A percentile compares a stretch with the other conserved stretches of the same genome.
phyloP scores from a whole-genome alignment of 2,329 filamentous ascomycete species.

The Fusarium transvaalense region DNA sequence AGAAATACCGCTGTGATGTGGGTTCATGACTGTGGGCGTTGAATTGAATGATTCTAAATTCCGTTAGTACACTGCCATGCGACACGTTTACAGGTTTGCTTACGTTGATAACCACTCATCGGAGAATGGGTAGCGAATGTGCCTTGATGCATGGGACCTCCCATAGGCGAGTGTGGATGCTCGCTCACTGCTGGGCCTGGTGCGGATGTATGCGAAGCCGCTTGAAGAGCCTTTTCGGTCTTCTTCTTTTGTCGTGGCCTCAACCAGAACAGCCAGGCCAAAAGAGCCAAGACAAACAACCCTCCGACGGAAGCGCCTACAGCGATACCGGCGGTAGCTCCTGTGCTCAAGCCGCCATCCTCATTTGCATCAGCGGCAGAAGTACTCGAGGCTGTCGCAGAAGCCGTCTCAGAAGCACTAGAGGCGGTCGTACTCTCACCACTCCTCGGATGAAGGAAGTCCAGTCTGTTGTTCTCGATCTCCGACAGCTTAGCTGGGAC shows the following conservation, averaged over 20 bases:
- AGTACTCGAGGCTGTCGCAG: constrained; percentile 16
- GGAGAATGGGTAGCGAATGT: constrained; percentile 33
- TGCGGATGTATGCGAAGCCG: constrained; percentile 8
- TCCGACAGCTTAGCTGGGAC: constrained; percentile 31
- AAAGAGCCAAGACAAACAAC: constrained; percentile 25
- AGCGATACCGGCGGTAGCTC: constrained; percentile 42
- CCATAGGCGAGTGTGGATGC: constrained; percentile 28
- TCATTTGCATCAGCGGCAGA: constrained; percentile 3
- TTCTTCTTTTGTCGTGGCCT: constrained; percentile 40
- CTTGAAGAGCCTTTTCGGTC: background rate
- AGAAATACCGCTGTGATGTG: constrained; percentile 35
- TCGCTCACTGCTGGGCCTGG: constrained; percentile 18
- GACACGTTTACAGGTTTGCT: background rate
- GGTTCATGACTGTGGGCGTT: constrained; percentile 25
- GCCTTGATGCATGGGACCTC: constrained; percentile 3
- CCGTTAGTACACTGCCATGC: constrained; percentile 12
- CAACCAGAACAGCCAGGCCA: constrained; percentile 45
- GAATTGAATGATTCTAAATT: constrained; percentile 30
- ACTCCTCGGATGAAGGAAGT: constrained; percentile 34
- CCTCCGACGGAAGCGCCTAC: constrained; percentile 34
- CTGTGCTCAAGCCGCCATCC: constrained; percentile 31
- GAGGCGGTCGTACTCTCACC: constrained; percentile 2
- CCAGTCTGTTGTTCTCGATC: constrained; percentile 23
- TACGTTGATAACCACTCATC: constrained; percentile 44
- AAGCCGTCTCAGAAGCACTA: constrained; percentile 15